Percentiles rank a stretch among this genome's conserved stretches.
These are phyloP conservation scores for Pleurotus ostreatus DNA, from an alignment of 768 basidiomycete species.

Conservation along the genomic window DNA sequence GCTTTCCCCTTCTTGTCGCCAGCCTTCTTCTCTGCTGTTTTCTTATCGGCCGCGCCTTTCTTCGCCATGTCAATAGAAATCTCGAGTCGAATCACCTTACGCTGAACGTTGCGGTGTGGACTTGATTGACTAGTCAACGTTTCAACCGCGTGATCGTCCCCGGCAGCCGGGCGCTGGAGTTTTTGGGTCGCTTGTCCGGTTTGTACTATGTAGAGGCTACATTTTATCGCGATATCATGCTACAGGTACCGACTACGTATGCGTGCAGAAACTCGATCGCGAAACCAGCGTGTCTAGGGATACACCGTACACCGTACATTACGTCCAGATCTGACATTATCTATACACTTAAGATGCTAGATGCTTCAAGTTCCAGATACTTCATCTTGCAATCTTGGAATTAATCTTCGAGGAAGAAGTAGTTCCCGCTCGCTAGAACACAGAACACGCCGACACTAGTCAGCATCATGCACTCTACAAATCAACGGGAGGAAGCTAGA, in stretches of 20 bases:
- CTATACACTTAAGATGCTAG: too few relatives aligned
- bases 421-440: constrained; percentile 68
- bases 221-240: too few relatives aligned
- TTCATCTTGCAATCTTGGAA: too few relatives aligned
- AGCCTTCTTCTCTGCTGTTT: constrained; percentile 27
- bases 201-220: too few relatives aligned
- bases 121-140: too few relatives aligned
- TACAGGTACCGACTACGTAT: too few relatives aligned
- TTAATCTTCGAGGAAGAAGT: constrained; percentile 90
- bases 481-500: not conserved
- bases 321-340: not conserved
- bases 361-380: too few relatives aligned
- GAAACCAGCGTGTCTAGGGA: not conserved
- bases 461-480: too few relatives aligned
- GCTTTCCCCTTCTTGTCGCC: constrained; percentile 41
- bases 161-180: too few relatives aligned
- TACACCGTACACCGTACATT: not conserved
- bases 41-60: constrained; percentile 31
- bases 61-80: constrained; percentile 25
- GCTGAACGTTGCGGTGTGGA: not conserved
- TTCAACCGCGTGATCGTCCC: constrained; percentile 11
- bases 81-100: not conserved
- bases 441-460: not conserved
- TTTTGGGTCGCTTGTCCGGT: too few relatives aligned
- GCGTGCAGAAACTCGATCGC: too few relatives aligned